Percentiles rank a stretch among this genome's conserved stretches.
Evolutionary conservation across 2,329 filamentous ascomycete genomes (phyloP).

Genomic region (Colletotrichum camelliae): DNA sequence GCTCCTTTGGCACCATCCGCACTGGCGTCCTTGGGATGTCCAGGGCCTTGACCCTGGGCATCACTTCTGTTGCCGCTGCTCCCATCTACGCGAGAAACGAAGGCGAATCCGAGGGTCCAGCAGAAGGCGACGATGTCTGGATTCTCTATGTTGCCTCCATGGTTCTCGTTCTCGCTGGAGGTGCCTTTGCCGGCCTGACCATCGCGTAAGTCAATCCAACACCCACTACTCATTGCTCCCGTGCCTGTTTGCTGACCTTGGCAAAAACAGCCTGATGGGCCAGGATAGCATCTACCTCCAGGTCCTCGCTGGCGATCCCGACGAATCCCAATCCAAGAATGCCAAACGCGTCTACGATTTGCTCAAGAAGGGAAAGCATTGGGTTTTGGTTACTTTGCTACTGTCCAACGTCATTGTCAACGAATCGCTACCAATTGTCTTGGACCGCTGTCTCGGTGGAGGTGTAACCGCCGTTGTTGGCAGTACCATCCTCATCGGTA

Average conservation of each 20-base stretch:
- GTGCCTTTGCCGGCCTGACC: constrained; percentile 93
- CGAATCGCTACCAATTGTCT: constrained; percentile 92
- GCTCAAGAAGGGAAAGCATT: constrained; percentile 90
- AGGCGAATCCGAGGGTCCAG: constrained; percentile 53
- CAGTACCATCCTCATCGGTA: constrained; percentile 93
- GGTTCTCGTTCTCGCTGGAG: constrained; percentile 83
- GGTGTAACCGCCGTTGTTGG: constrained; percentile 94
- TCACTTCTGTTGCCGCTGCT: constrained; percentile 55
- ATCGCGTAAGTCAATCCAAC: constrained; percentile 69
- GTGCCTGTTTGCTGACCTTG: constrained; percentile 14
- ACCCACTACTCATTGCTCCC: not conserved
- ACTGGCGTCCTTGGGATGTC: constrained; percentile 57
- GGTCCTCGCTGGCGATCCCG: constrained; percentile 85
- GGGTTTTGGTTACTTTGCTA: constrained; percentile 93
- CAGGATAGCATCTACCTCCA: constrained; percentile 97
- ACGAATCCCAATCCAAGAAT: constrained; percentile 85
- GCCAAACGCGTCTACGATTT: constrained; percentile 81
- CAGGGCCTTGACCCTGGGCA: constrained; percentile 53
- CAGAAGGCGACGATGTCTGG: constrained; percentile 73
- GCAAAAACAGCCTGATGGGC: constrained; percentile 56
- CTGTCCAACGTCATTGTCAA: constrained; percentile 98
- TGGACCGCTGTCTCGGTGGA: constrained; percentile 91
- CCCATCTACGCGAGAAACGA: constrained; percentile 43
- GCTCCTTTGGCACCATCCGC: constrained; percentile 46
- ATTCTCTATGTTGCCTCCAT: constrained; percentile 81